Evolutionary conservation across 176 grass and related monocot species (phyloP), one percentile per base, ranked within the genome.

Genomic region (Hsuehochloa calcarea): DNA sequence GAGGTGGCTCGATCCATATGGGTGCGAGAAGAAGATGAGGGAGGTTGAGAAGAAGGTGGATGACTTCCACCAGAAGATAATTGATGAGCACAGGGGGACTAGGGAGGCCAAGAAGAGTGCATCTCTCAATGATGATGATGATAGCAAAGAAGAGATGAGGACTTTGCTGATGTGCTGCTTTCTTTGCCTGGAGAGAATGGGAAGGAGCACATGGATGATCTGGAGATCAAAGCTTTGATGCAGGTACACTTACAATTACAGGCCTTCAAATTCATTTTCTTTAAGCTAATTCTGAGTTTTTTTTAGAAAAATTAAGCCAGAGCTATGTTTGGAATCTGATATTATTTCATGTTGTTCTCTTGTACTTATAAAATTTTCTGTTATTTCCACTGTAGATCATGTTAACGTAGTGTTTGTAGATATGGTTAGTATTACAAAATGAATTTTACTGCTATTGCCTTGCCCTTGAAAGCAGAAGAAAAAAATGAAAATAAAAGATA

Each of bases 151-250:
- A 61, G 91, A 89, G 46, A 84, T 89, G 91, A n/a, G n/a, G 91
- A 95, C 58, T 98, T 98, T 58, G 88, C 94, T 80, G 91, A 98
- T 89, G 93, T 95, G 50, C 86, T 98, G 55, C 89, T 93, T 19
- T 94, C 90, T 51, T 76, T 95, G 80, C 93, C 93, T 19, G 89
- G 96, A 6, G 91, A 92, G 87, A 84, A 93, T 46, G 95, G 89
- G 37, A 93, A 92, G 58, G 91, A 66, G 20, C 87, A 85, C 55
- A 95, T 98, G 96, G 89, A 93, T 31, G 96, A 95, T 76, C 64
- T 86, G 26, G 93, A 98, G 80, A 98, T 98, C 71, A 98, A 98
- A 87, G 96, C 96, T 43, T 86, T 93, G 3, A 98, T 98, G 89
- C 91, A 95, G 92, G 94, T 97, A 87, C 22, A 3, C n/a, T 75